Evolutionary conservation across 345 rosid genomes (phyloP), one percentile per base, ranked within the genome.

Genomic region (Eutrema heterophyllum): DNA sequence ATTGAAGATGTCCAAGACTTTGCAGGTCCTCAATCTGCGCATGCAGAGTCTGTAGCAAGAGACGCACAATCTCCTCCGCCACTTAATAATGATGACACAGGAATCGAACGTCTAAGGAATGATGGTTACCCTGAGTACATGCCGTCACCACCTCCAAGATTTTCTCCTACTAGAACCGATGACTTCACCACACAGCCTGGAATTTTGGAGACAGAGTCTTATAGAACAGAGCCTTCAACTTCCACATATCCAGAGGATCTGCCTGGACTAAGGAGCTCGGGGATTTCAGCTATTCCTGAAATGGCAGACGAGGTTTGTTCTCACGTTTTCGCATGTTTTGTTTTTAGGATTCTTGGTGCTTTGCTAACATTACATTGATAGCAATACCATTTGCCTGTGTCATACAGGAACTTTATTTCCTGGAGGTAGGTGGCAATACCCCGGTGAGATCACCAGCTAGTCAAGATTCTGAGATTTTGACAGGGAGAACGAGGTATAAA

Each of bases 401-500:
- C 45, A 44, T 72, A 80, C 64, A 91, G 97, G 97, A 86, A 36
- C 96, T 89, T 75, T 55, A 27, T 79, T 92, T 92, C 72, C 83
- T 90, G 71, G 97, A 88, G 68, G 83, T 83, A 41, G 92, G 85
- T 14, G 48, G 45, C 62, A 68, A 75, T 64, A 79, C 89, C 2
- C 88, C 89, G 5, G 64, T 79, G 2, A 84, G 72, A 70, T 81
- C 88, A 59, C 77, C 61, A 32, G 82, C 83, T 79, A 70, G 83
- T 78, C 86, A 78, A 75, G 89, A 83, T 55, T 74, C 78, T 50
- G 86, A 79, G 40, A 79, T 77, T 13, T 70, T 90, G 71, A 78
- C 96, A 73, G 86, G 80, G 57, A 86, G 97, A 79, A 82, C 97
- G 56, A 90, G 99, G 99, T 90, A 64, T 5, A 32, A 35, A 70